Conservation (phyloP, 805 yeast genomes). For the Suhomyces faveliae region DNA sequence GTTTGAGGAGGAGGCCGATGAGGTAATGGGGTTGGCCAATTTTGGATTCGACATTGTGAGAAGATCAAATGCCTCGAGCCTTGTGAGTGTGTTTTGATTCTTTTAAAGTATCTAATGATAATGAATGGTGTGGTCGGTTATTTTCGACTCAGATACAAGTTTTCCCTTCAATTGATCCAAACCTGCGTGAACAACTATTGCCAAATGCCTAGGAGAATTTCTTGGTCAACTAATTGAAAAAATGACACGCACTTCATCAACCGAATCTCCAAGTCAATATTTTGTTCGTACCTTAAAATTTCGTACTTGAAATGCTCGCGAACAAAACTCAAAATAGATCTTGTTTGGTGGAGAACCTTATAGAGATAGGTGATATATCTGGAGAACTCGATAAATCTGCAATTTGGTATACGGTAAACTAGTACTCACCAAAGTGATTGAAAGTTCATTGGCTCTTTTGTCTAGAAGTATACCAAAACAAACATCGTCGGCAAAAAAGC, state of each 20-base stretch:
- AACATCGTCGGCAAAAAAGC: background rate
- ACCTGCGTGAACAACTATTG: background rate
- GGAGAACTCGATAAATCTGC: background rate
- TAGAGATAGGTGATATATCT: background rate
- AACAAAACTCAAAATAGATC: background rate
- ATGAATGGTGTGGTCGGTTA: background rate
- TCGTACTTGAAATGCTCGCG: background rate
- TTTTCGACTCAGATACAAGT: background rate
- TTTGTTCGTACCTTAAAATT: background rate
- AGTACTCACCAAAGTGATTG: background rate
- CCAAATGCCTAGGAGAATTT: background rate
- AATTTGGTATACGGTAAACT: background rate
- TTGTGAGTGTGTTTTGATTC: background rate
- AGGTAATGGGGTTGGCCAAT: background rate
- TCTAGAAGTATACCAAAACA: background rate
- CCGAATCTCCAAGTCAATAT: background rate
- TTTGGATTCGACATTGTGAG: background rate
- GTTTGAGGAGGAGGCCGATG: background rate
- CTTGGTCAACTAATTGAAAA: background rate
- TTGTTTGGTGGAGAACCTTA: background rate
- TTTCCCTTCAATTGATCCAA: background rate
- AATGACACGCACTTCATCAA: conserved; percentile 1
- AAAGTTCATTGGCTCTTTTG: background rate
- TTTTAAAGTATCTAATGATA: background rate
- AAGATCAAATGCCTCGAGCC: background rate